These are phyloP conservation scores for Exophiala sp. DNA, from an alignment of 2,329 filamentous ascomycete genomes.

Conservation along the genomic window DNA sequence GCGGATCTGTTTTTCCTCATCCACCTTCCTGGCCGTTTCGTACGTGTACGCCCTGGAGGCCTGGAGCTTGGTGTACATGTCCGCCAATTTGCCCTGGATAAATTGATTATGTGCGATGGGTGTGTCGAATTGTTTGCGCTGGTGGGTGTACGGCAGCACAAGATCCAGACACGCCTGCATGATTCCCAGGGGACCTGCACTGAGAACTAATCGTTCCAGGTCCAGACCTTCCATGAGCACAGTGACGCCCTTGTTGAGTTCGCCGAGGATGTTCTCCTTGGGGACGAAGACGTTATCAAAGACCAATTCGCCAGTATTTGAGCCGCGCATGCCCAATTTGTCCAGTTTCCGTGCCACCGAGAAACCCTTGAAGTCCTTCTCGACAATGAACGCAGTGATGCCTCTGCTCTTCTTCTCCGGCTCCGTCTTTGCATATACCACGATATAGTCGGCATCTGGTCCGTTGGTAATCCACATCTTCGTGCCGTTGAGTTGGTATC, in stretches of 20 bases:
- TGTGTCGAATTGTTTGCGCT: conserved; percentile 79
- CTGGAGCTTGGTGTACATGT: conserved; percentile 95
- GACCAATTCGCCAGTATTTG: conserved; percentile 89
- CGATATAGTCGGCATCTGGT: conserved; percentile 84
- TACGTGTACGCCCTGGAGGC: conserved; percentile 86
- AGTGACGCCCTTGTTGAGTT: conserved; percentile 74
- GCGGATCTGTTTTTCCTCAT: conserved; percentile 67
- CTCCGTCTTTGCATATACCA: conserved; percentile 96
- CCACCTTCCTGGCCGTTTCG: conserved; percentile 71
- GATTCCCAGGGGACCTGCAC: conserved; percentile 82
- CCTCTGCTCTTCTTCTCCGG: conserved; percentile 79
- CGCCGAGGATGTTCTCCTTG: conserved; percentile 72
- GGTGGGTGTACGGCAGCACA: conserved; percentile 82
- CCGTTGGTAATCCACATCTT: conserved; percentile 99
- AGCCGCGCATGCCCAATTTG: conserved; percentile 97
- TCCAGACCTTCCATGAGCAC: conserved; percentile 97
- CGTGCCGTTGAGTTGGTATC: conserved; percentile 78
- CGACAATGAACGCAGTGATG: conserved; percentile 91
- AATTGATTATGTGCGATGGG: conserved; percentile 92
- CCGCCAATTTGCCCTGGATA: conserved; percentile 85
- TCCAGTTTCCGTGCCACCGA: conserved; percentile 86
- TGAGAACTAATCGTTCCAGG: conserved; percentile 86
- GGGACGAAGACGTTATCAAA: conserved; percentile 92
- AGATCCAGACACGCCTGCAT: conserved; percentile 92
- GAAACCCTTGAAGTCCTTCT: conserved; percentile 68